Base-by-base conservation (phyloP, 441 rosid genomes). In the Corymbia citriodora region DNA sequence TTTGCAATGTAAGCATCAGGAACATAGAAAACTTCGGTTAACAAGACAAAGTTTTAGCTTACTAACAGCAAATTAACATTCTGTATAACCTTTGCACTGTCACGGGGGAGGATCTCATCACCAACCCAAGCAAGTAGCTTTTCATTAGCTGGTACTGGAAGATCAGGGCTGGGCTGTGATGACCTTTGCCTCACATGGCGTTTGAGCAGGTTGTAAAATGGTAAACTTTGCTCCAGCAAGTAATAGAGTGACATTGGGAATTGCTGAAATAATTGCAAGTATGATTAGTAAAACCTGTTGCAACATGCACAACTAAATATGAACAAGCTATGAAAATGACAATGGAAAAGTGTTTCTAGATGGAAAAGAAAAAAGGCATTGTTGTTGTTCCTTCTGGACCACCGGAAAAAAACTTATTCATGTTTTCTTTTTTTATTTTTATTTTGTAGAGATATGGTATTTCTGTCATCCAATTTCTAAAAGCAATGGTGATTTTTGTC, bases 81-180 rank as follows among this genome's bases (percentile, higher is more conserved):
- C 90, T 87, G 87, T 88, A 89, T 90, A 88, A 97, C 99, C 98
- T 96, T 97, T 13, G 99, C 99, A 94, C 95, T 95, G 87, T 96
- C 96, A 81, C 99, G 98, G 31, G 98, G 96, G 90, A 97, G 90
- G 91, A 97, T 95, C 93, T 97, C 99, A 90, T 95, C 98, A 88
- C 98, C 99, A 90, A 97, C 96, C 99, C 99, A 97, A 53, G 97
- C 98, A 65, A 97, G 94, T 89, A 97, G 93, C 92, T 96, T 96
- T 87, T 93, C 95, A 87, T 97, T 97, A 87, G 94, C 96, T 87
- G 98, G 98, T 91, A 97, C 96, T 11, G 99, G 98, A 93, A 97
- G 95, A 92, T 94, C 94, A 21, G 97, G 98, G 89, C 93, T 93
- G 89, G 96, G 93, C 72, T 94, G 90, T 19, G 94, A 93, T 88